Evolutionary conservation across 768 basidiomycete genomes (phyloP).

Genomic region (Mycena metata): DNA sequence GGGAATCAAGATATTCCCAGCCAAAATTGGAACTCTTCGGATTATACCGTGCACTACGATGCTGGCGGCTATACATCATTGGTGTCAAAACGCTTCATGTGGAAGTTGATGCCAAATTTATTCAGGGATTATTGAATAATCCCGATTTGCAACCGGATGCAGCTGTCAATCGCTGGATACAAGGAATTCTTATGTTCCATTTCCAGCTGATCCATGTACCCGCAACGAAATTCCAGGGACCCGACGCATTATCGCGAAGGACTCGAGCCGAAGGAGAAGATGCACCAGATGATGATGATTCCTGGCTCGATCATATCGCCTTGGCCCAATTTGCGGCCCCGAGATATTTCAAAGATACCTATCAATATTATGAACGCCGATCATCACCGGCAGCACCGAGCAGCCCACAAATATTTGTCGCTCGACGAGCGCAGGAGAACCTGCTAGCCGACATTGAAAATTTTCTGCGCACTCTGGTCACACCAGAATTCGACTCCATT

Average conservation of each 20-base stretch:
- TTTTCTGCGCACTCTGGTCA: neutral
- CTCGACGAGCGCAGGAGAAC: neutral
- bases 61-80: neutral
- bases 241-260: neutral
- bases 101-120: slow-evolving; percentile 2
- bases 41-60: neutral
- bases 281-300: too few species aligned
- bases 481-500: too few species aligned
- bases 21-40: slow-evolving; percentile 2
- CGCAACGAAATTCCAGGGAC: neutral
- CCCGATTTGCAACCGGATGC: neutral
- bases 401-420: neutral
- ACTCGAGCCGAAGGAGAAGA: neutral
- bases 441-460: neutral
- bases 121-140: neutral
- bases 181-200: neutral
- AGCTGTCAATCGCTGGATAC: too few species aligned
- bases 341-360: too few species aligned
- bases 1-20: slow-evolving; percentile 49
- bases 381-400: neutral
- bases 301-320: too few species aligned
- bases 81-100: too few species aligned
- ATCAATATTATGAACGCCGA: too few species aligned
- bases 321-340: too few species aligned
- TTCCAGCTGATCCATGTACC: neutral